phyloP scores from a whole-genome alignment of 257 asterid genomes.

The Cordia subcordata region DNA sequence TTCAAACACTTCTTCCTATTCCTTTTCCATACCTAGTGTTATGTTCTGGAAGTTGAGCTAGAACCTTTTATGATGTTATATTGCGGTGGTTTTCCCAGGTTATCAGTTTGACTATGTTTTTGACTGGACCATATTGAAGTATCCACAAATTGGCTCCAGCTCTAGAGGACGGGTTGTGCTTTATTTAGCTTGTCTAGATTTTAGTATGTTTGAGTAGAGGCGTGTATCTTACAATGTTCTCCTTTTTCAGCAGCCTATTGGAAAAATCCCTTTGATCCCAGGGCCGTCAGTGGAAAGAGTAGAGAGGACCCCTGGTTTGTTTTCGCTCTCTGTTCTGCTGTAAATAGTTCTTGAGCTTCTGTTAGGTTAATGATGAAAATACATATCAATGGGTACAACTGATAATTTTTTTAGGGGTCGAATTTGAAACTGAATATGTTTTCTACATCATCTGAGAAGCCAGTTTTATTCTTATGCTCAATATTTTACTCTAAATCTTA shows the following conservation, averaged over 20 bases:
- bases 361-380: no score
- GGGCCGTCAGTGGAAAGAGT: slow-evolving; percentile 60
- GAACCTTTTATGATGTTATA: slow-evolving; percentile 3
- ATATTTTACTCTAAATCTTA: no score
- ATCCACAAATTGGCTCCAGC: slow-evolving; percentile 72
- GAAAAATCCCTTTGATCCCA: slow-evolving; percentile 48
- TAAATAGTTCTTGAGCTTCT: no score
- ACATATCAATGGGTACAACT: background rate
- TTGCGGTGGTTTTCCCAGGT: slow-evolving; percentile 35
- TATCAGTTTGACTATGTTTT: slow-evolving; percentile 82
- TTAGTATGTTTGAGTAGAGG: background rate
- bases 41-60: no score
- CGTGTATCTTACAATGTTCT: slow-evolving; percentile 3
- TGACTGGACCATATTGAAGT: slow-evolving; percentile 66
- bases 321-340: background rate
- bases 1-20: no score
- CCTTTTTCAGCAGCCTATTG: slow-evolving; percentile 49
- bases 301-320: slow-evolving; percentile 65
- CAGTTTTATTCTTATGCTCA: no score
- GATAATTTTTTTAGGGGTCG: background rate
- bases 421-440: background rate
- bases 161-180: slow-evolving; percentile 53
- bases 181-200: slow-evolving; percentile 3
- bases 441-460: no score
- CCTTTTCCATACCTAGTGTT: background rate